These are phyloP conservation scores for Phialophora tarda DNA, from an alignment of 2,329 filamentous ascomycete genomes.

Conservation along the genomic window DNA sequence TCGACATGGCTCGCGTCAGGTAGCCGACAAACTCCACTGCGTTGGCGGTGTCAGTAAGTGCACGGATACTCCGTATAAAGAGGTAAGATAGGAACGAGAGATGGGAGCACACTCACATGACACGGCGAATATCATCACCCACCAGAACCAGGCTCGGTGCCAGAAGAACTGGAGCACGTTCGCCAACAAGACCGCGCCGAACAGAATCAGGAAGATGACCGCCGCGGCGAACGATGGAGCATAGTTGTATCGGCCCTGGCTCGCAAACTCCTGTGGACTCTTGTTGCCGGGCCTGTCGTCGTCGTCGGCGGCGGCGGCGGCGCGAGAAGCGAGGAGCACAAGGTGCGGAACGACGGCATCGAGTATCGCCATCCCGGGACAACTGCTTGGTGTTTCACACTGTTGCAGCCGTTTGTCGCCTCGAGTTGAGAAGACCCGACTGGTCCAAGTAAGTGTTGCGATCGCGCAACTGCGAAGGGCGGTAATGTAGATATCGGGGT, in stretches of 20 bases:
- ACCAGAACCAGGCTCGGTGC: conserved; percentile 49
- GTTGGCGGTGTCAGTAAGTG: conserved; percentile 2
- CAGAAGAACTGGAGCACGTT: conserved; percentile 44
- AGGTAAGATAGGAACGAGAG: neutral
- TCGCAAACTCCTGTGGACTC: conserved; percentile 23
- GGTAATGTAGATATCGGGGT: too few relatives aligned
- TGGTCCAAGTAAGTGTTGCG: neutral
- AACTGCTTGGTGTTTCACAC: neutral
- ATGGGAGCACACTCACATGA: conserved; percentile 41
- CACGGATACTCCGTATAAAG: neutral
- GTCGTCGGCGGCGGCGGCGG: conserved; percentile 1
- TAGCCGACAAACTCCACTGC: conserved; percentile 50
- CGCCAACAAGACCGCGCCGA: conserved; percentile 40
- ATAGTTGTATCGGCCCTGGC: conserved; percentile 43
- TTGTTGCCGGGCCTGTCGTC: conserved; percentile 20
- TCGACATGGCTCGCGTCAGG: conserved; percentile 42
- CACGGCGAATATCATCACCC: conserved; percentile 54
- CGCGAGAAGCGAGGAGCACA: conserved; percentile 15
- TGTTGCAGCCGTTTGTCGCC: too few relatives aligned
- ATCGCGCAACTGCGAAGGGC: too few relatives aligned
- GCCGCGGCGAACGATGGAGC: conserved; percentile 48
- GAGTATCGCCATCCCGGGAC: neutral
- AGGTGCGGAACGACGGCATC: conserved; percentile 14
- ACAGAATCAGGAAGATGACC: conserved; percentile 46
- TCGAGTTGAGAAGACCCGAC: neutral